Base-by-base conservation (phyloP, 805 yeast species). In the Saturnispora sanitii region DNA sequence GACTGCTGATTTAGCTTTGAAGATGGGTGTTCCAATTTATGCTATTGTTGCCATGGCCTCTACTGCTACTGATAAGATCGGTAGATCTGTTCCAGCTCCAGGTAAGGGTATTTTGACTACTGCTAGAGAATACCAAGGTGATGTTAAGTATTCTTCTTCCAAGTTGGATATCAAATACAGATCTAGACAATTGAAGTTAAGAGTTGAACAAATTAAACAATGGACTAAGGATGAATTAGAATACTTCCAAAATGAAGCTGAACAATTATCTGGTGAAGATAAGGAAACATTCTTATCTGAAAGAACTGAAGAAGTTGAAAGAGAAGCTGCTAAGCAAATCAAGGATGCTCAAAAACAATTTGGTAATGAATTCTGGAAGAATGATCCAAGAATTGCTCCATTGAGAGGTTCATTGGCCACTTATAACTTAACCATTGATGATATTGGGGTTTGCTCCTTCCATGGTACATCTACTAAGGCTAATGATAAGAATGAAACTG, bases 391-490 rank as follows among this genome's bases (percentile, higher is more conserved):
- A 65, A 88, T 92, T 62, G 83, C 99, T 49, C 97, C 98, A 55
- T 66, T 92, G 50, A 82, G 97, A 69, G 99, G 98, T 51, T 86
- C 97, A 11, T 75, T 92, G 63, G 97, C 97, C 44, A 76, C 95
- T 30, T 92, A 79, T 70, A 87, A 88, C 57, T 77, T 92, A 57
- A 80, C 95, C 38, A 71, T 94, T 58, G 99, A 92, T 63, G 99
- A 92, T 58, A 71, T 92, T 59, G 95, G 83, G 37, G 96, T 88
- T 54, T 92, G 96, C 40, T 88, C 97, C 8, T 87, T 92, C 94
- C 99, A 92, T 61, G 99, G 99, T 70, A 92, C 99, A 19, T 90
- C 97, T 16, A 92, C 99, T 47, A 81, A 78, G 70, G 99, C 99
- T 46, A 92, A 92, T 62, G 99, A 92, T 63, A 92, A 92, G 84